A percentile compares a stretch with the other conserved stretches of the same genome.
phyloP scores from a whole-genome alignment of 2,329 filamentous ascomycete genomes.

The Cladophialophora bantiana region DNA sequence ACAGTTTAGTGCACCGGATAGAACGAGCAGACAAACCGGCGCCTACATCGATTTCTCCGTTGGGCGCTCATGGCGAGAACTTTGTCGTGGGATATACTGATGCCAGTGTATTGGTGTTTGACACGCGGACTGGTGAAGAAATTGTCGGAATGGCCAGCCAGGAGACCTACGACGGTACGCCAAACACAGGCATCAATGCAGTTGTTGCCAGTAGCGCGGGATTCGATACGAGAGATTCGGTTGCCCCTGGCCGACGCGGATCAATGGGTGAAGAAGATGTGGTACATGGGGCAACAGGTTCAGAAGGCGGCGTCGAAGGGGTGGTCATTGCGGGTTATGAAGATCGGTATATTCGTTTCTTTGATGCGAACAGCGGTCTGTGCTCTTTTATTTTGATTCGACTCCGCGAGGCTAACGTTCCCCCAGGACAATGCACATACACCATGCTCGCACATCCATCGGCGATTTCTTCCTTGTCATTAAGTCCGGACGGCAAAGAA shows the following conservation, averaged over 20 bases:
- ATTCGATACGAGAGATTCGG: slow-evolving; percentile 69
- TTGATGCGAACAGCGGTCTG: slow-evolving; percentile 96
- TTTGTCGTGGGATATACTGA: slow-evolving; percentile 95
- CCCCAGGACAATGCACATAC: slow-evolving; percentile 94
- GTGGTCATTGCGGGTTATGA: slow-evolving; percentile 97
- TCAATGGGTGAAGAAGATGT: slow-evolving; percentile 75
- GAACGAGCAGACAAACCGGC: slow-evolving; percentile 70
- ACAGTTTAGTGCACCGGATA: slow-evolving; percentile 88
- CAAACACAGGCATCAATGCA: slow-evolving; percentile 83
- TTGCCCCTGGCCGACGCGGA: slow-evolving; percentile 69
- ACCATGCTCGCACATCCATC: slow-evolving; percentile 97
- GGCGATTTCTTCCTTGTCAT: slow-evolving; percentile 86
- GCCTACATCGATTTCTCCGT: slow-evolving; percentile 89
- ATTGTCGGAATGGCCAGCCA: slow-evolving; percentile 90
- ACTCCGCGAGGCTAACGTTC: slow-evolving; percentile 29
- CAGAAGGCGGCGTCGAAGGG: slow-evolving; percentile 83
- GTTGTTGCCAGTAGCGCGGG: slow-evolving; percentile 86
- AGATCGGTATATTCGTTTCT: slow-evolving; percentile 94
- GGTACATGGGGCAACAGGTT: slow-evolving; percentile 81
- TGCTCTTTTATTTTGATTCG: slow-evolving; percentile 9
- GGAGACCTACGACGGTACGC: slow-evolving; percentile 90
- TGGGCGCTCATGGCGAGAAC: slow-evolving; percentile 80
- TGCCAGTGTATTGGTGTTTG: slow-evolving; percentile 87
- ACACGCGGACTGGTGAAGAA: slow-evolving; percentile 89
- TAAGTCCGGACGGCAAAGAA: slow-evolving; percentile 92